phyloP scores from a whole-genome alignment of 2,329 filamentous ascomycete species.

The Thielaviopsis ethacetica region DNA sequence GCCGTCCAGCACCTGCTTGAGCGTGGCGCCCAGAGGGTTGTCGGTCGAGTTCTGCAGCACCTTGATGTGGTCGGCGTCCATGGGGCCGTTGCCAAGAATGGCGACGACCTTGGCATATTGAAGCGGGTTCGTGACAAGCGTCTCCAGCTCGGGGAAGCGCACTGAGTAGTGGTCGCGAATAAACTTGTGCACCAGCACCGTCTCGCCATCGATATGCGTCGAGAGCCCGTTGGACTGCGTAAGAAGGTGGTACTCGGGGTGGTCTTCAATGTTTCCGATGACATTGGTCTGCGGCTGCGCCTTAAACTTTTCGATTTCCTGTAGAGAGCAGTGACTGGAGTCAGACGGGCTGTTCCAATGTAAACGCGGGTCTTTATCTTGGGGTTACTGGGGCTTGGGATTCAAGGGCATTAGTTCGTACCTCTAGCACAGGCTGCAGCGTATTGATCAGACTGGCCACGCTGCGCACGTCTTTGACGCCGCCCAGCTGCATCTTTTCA shows the following conservation, averaged over 20 bases:
- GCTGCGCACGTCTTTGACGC: slow-evolving; percentile 60
- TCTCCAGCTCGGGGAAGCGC: slow-evolving; percentile 84
- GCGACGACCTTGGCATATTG: slow-evolving; percentile 92
- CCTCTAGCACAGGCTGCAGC: slow-evolving; percentile 65
- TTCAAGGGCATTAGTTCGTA: slow-evolving; percentile 38
- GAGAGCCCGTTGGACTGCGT: slow-evolving; percentile 82
- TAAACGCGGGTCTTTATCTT: slow-evolving; percentile 35
- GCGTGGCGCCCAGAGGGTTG: slow-evolving; percentile 58
- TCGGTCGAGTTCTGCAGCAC: slow-evolving; percentile 57
- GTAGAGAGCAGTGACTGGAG: slow-evolving; percentile 27
- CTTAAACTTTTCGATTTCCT: slow-evolving; percentile 72
- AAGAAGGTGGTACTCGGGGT: slow-evolving; percentile 77
- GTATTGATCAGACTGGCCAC: slow-evolving; percentile 70
- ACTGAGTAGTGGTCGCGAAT: slow-evolving; percentile 91
- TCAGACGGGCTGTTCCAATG: slow-evolving; percentile 55
- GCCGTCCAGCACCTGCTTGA: slow-evolving; percentile 71
- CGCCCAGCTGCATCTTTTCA: slow-evolving; percentile 64
- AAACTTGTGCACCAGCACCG: slow-evolving; percentile 87
- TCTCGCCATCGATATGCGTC: slow-evolving; percentile 83
- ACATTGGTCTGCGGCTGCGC: slow-evolving; percentile 47
- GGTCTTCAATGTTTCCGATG: slow-evolving; percentile 76
- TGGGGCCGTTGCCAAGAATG: slow-evolving; percentile 80
- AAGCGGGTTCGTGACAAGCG: slow-evolving; percentile 74
- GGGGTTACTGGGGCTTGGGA: not conserved
- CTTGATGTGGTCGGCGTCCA: slow-evolving; percentile 70